These are phyloP conservation scores for Daldinia concentrica DNA, from an alignment of 495 filamentous ascomycete species.

Conservation along the genomic window DNA sequence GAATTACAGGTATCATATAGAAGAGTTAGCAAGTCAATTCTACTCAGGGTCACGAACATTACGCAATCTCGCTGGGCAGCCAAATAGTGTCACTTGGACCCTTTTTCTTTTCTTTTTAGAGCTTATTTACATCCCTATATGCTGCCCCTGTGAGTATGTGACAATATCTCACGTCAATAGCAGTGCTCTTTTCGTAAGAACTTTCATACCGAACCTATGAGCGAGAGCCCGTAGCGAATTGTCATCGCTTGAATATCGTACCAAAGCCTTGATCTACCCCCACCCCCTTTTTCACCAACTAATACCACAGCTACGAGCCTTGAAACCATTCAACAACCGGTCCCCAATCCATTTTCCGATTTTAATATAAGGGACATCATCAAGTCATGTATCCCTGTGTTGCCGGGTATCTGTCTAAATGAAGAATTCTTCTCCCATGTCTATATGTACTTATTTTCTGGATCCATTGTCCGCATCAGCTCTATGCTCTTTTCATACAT, in stretches of 20 bases:
- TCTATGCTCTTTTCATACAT: constrained; percentile 99
- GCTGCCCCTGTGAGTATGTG: background rate
- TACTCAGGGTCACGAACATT: background rate
- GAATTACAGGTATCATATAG: constrained; percentile 13
- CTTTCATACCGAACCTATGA: background rate
- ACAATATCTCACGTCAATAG: background rate
- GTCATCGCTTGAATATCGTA: background rate
- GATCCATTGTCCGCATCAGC: constrained; percentile 80
- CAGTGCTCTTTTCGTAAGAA: background rate
- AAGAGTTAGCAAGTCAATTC: constrained; percentile 7
- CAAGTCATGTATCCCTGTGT: constrained; percentile 1
- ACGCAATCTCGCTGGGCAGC: background rate
- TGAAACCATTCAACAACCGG: background rate
- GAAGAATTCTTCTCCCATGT: constrained; percentile 7
- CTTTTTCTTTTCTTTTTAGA: background rate
- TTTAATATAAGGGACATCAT: constrained; percentile 1
- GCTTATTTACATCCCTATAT: background rate
- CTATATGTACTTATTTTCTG: constrained; percentile 83
- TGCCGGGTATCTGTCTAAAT: constrained; percentile 30
- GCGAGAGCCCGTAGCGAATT: background rate
- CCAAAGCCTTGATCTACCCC: background rate
- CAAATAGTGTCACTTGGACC: background rate
- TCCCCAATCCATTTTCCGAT: background rate
- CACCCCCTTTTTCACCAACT: background rate
- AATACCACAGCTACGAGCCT: background rate